Percentiles rank a stretch among this genome's conserved stretches.
Conservation (phyloP, 2,329 filamentous ascomycete species). For the Alternaria sp. region DNA sequence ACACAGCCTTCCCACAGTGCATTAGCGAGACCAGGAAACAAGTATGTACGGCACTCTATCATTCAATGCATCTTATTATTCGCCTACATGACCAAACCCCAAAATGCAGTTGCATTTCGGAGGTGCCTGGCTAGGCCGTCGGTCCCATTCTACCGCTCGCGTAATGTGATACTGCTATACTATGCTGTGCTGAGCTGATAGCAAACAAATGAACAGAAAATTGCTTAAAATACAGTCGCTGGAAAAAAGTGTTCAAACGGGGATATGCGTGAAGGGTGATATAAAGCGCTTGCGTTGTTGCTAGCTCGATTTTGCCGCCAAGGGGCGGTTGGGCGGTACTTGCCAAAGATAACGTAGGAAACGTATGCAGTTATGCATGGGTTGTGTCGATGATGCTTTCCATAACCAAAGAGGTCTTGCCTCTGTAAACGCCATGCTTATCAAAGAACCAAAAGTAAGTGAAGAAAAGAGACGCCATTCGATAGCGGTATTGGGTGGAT, state of each 20-base stretch:
- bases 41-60: constrained; percentile 4
- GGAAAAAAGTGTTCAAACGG: constrained; percentile 18
- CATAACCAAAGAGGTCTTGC: constrained; percentile 3
- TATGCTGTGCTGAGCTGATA: constrained; percentile 12
- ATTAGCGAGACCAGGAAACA: constrained; percentile 9
- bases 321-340: constrained; percentile 13
- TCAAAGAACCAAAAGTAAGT: constrained; percentile 12
- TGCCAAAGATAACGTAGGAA: constrained; percentile 4
- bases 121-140: constrained; percentile 9
- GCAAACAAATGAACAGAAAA: constrained; percentile 18
- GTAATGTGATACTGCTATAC: constrained; percentile 9
- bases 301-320: constrained; percentile 22
- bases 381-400: constrained; percentile 9
- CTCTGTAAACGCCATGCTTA: constrained; percentile 31
- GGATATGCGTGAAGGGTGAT: constrained; percentile 26
- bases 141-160: constrained; percentile 6
- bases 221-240: constrained; percentile 14
- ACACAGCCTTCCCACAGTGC: background rate
- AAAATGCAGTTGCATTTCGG: constrained; percentile 5
- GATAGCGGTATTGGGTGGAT: constrained; percentile 3
- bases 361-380: constrained; percentile 9
- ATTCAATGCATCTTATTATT: constrained; percentile 16
- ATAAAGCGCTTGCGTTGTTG: constrained; percentile 32
- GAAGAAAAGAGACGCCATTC: constrained; percentile 6
- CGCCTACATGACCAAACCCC: constrained; percentile 15